Percentiles rank a stretch among this genome's conserved stretches.
Conservation (phyloP, 345 rosid species). For the Angophora floribunda region DNA sequence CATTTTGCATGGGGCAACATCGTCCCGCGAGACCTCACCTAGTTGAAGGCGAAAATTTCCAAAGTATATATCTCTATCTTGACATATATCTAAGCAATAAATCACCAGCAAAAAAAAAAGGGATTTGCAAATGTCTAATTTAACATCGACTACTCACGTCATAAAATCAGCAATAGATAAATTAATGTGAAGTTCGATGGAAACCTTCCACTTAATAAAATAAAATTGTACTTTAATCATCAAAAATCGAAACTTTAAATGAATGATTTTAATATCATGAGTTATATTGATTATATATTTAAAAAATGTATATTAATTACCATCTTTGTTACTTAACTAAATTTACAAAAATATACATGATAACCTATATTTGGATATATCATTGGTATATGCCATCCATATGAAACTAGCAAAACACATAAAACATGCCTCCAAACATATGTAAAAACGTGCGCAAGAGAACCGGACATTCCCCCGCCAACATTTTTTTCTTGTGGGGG, state of each 20-base stretch:
- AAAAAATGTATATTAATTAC: neutral
- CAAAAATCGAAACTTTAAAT: neutral
- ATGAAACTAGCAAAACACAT: neutral
- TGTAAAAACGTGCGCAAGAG: neutral
- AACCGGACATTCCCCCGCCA: neutral
- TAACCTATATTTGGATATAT: neutral
- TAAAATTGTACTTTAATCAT: neutral
- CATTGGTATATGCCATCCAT: neutral
- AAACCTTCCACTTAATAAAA: neutral
- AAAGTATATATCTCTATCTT: neutral
- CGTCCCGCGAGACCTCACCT: neutral
- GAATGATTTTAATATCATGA: neutral
- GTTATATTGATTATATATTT: neutral
- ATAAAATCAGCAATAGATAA: neutral
- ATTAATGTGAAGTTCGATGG: neutral
- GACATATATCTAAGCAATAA: neutral
- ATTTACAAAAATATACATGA: neutral
- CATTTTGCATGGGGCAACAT: neutral
- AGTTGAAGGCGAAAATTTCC: neutral
- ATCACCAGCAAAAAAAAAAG: neutral
- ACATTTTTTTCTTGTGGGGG: neutral
- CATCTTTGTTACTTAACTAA: neutral
- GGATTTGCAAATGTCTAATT: neutral
- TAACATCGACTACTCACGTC: neutral
- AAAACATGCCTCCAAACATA: neutral